Conservation (phyloP, 805 yeast genomes). For the Spathaspora girioi region DNA sequence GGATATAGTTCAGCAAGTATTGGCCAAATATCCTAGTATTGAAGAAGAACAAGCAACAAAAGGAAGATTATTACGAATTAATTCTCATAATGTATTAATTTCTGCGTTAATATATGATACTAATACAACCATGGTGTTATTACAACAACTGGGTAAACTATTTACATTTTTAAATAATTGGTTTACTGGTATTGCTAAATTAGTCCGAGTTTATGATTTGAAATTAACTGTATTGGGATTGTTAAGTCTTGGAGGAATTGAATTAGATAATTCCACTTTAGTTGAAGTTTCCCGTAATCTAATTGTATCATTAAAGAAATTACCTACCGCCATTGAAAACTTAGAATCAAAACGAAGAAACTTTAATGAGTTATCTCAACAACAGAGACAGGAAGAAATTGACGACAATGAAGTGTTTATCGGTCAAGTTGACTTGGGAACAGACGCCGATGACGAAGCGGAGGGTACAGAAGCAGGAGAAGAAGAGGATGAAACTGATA, state of each 20-base stretch:
- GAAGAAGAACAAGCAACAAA: slow-evolving; percentile 20
- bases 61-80: slow-evolving; percentile 39
- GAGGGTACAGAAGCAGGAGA: slow-evolving; percentile 1
- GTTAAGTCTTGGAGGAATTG: slow-evolving; percentile 40
- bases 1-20: slow-evolving; percentile 41
- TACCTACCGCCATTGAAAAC: slow-evolving; percentile 69
- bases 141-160: slow-evolving; percentile 44
- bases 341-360: slow-evolving; percentile 62
- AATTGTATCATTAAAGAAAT: slow-evolving; percentile 38
- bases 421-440: slow-evolving; percentile 5
- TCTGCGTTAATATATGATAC: slow-evolving; percentile 65
- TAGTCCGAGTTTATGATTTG: slow-evolving; percentile 74
- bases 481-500: slow-evolving; percentile 6
- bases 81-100: slow-evolving; percentile 58
- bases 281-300: slow-evolving; percentile 9
- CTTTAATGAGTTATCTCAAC: slow-evolving; percentile 26
- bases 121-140: slow-evolving; percentile 43
- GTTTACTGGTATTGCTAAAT: slow-evolving; percentile 54
- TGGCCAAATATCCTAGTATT: slow-evolving; percentile 10
- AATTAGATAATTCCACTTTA: slow-evolving; percentile 13
- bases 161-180: slow-evolving; percentile 58
- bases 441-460: slow-evolving; percentile 3
- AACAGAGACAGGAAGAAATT: slow-evolving; percentile 2
- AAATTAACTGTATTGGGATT: slow-evolving; percentile 72
- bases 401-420: slow-evolving; percentile 2